Evolutionary conservation across 2,329 filamentous ascomycete species (phyloP).

Genomic region (Nemania bipapillata): DNA sequence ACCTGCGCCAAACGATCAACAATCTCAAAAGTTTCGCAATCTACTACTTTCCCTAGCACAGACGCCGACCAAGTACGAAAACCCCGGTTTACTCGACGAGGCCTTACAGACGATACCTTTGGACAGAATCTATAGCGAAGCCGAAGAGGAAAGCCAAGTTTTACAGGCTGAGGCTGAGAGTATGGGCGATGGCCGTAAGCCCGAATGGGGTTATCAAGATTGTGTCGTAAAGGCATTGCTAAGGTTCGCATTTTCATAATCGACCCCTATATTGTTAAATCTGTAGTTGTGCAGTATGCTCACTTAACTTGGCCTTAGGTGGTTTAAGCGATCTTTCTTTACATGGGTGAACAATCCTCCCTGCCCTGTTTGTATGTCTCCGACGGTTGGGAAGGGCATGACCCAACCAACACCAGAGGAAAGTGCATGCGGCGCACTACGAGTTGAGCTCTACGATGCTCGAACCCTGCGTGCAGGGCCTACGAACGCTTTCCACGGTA

Average conservation of each 20-base stretch:
- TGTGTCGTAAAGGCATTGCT: constrained; percentile 90
- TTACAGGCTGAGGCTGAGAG: constrained; percentile 88
- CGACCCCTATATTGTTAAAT: constrained; percentile 19
- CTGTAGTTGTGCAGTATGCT: constrained; percentile 18
- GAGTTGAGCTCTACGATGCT: constrained; percentile 93
- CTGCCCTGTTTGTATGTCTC: constrained; percentile 82
- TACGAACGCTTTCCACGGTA: constrained; percentile 94
- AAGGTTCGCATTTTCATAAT: constrained; percentile 65
- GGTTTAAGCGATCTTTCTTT: constrained; percentile 97
- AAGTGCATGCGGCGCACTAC: constrained; percentile 83
- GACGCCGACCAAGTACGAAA: constrained; percentile 94
- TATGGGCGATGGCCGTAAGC: constrained; percentile 79
- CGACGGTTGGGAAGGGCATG: constrained; percentile 84
- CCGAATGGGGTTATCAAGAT: constrained; percentile 97
- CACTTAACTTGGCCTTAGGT: constrained; percentile 62
- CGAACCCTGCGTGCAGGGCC: constrained; percentile 75
- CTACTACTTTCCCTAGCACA: constrained; percentile 85
- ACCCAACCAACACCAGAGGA: constrained; percentile 88
- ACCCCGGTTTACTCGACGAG: constrained; percentile 92
- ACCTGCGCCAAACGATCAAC: constrained; percentile 71
- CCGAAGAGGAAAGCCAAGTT: constrained; percentile 91
- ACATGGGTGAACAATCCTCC: constrained; percentile 95
- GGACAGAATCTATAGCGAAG: constrained; percentile 90
- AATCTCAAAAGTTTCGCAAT: constrained; percentile 80
- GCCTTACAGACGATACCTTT: constrained; percentile 86